Base-by-base conservation (phyloP, 805 yeast genomes). In the Wickerhamiella brachini region DNA sequence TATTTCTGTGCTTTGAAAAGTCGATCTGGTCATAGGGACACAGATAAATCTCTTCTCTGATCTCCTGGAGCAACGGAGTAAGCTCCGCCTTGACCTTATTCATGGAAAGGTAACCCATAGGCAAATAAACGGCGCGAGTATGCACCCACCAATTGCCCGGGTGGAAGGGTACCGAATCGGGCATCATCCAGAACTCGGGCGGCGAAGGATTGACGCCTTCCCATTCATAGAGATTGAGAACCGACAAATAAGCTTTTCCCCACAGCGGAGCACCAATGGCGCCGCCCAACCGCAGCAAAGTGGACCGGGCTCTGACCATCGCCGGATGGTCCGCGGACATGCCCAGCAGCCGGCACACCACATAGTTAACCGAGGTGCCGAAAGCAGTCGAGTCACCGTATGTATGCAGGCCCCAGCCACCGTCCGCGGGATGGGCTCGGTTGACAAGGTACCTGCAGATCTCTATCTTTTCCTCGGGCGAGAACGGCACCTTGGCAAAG, bases 131-230 rank as follows among this genome's bases (percentile, higher is more conserved):
- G 0, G 93, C 95, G 51, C 99, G 73, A 0, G 97, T 89, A 62
- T 93, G 99, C 21, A 90, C 96, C 99, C 99, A 93, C 98, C 97
- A 93, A 62, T 85, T 77, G 37, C 89, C 94, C 1, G 99, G 98
- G 62, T 93, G 97, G 42, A 88, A 71, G 0, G 95, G 95, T 1
- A 83, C 60, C 47, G 72, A 62, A 54, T 87, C 85, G 1, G 98
- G 99, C 43, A 90, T 66, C 53, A 83, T 66, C 93, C 95, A 93
- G 47, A 88, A 68, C 62, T 93, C 99, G 1, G 97, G 90, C 2
- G 99, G 98, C 1, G 96, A 95, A 2, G 99, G 98, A 59, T 93
- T 93, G 5, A 90, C 95, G 51, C 98, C 99, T 55, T 85, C 94
- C 95, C 97, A 93, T 41, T 78, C 78, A 63, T 89, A 93, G 49